Evolutionary conservation across 768 basidiomycete species (phyloP), one percentile per base, ranked within the genome.

Genomic region (Gloeostereum incarnatum): DNA sequence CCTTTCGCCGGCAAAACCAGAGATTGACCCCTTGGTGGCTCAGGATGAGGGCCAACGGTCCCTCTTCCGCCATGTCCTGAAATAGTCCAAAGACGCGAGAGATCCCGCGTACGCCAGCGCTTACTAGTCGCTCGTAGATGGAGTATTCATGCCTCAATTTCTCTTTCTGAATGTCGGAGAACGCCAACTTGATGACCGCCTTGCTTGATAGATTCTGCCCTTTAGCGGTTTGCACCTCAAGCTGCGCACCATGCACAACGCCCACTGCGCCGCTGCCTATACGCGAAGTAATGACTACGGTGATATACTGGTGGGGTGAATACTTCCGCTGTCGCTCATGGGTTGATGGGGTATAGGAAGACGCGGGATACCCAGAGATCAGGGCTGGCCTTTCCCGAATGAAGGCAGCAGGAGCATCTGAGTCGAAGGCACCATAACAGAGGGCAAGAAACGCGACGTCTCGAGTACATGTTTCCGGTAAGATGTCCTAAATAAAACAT

Each of bases 131-230:
- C 3, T 23, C 20, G 29, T 47, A 49, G 11, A 44, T 42, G 3
- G 21, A 17, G 22, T 31, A 41, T 26, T 49, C 45, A n/a, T 47
- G 24, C 8, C 36, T 31, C 29, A 49, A 24, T 14, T 41, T 33
- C 13, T 35, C 17, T 14, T 35, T 20, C 30, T 46, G 45, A 13
- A 41, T 26, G 2, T 14, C 10, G 11, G 30, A 24, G 23, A 47
- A 44, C 4, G 48, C 45, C 8, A 49, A 23, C 31, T 49, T 49
- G 3, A 47, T 41, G 9, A 47, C 45, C 6, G 42, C 43, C 8
- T 41, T 25, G 21, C 30, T 22, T 2, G 22, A 35, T 16, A 16
- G 18, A 4, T 16, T 31, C 5, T 7, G 18, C 20, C 35, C 26
- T 13, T 39, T 29, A 16, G 13, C 26, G 13, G 30, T 35, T 20